Evolutionary conservation across 2,329 filamentous ascomycete species (phyloP), one percentile per base, ranked within the genome.

Genomic region (Akanthomyces muscarius): DNA sequence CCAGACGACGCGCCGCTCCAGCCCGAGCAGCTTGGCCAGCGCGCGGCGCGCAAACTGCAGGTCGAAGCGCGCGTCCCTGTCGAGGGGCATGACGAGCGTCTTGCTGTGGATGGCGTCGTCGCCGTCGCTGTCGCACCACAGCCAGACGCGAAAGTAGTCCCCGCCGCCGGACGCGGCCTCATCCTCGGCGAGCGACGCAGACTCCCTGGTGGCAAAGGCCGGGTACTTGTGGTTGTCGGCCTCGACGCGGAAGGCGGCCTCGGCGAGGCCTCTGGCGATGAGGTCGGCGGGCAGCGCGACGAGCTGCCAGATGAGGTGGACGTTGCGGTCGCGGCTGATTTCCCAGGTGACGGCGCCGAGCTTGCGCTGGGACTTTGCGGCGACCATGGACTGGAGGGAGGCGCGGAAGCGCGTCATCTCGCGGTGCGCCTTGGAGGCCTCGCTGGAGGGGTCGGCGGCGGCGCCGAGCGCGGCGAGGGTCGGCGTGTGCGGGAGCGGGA

Each of bases 251-350:
- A 99, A 97, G 0, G 89, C 94, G 0, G 90, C 91, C 73, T 97
- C 92, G 0, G 96, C 90, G 1, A 96, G 80, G 0, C 90, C 90
- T 53, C 86, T 86, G 23, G 77, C 78, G 57, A 97, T 83, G 51
- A 91, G 78, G 11, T 89, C 82, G 0, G 83, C 79, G 0, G 89
- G 85, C 0, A 96, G 80, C 0, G 95, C 92, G 36, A 98, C 78
- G 68, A 96, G 89, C 75, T 99, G 96, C 95, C 93, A 97, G 71
- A 98, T 94, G 1, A 89, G 83, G 73, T 99, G 95, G 62, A 98
- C 87, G 61, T 95, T 92, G 58, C 85, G 84, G 5, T 81, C 82
- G 57, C 92, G 88, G 72, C 88, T 94, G 69, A 99, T 93, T 76
- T 98, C 95, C 87, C 92, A 99, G 0, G 92, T 95, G 1, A 98